Percentiles rank a stretch among this genome's conserved stretches.
Conservation (phyloP, 2,329 filamentous ascomycete genomes). For the Botryotinia convoluta region DNA sequence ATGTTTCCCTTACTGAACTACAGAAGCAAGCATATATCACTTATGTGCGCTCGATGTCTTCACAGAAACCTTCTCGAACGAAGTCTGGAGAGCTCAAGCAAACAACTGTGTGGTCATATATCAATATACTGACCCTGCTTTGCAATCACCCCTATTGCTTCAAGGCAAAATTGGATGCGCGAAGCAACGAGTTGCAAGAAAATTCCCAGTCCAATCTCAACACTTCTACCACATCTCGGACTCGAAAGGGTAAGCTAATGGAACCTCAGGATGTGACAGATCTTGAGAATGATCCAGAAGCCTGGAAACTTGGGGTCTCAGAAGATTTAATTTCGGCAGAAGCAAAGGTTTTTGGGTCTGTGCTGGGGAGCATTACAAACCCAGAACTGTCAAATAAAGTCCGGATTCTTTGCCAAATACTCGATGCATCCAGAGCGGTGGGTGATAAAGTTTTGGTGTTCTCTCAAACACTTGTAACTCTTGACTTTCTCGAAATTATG, state of each 20-base stretch:
- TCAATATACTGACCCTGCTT: conserved; percentile 51
- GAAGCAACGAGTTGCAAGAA: conserved; percentile 35
- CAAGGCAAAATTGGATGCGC: conserved; percentile 46
- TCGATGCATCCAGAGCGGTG: conserved; percentile 58
- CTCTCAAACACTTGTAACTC: conserved; percentile 65
- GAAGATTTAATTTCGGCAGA: conserved; percentile 29
- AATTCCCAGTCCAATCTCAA: conserved; percentile 9
- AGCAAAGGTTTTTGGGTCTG: conserved; percentile 13
- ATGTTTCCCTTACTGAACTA: conserved; percentile 62
- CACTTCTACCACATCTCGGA: not conserved
- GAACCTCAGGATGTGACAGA: conserved; percentile 10
- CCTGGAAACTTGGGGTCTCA: conserved; percentile 34
- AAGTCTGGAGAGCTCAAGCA: conserved; percentile 40
- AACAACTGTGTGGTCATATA: conserved; percentile 52
- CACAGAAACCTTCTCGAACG: conserved; percentile 27
- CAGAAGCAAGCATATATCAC: conserved; percentile 62
- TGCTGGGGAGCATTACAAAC: conserved; percentile 40
- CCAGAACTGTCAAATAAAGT: conserved; percentile 65
- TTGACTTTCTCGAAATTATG: conserved; percentile 65
- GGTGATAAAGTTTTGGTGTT: conserved; percentile 81
- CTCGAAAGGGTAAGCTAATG: not conserved
- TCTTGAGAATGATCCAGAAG: conserved; percentile 30
- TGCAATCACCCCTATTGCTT: conserved; percentile 55
- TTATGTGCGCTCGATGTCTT: conserved; percentile 46
- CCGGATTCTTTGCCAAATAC: conserved; percentile 62